Base-by-base conservation (phyloP, 2,329 filamentous ascomycete genomes). In the Pyricularia sp. region DNA sequence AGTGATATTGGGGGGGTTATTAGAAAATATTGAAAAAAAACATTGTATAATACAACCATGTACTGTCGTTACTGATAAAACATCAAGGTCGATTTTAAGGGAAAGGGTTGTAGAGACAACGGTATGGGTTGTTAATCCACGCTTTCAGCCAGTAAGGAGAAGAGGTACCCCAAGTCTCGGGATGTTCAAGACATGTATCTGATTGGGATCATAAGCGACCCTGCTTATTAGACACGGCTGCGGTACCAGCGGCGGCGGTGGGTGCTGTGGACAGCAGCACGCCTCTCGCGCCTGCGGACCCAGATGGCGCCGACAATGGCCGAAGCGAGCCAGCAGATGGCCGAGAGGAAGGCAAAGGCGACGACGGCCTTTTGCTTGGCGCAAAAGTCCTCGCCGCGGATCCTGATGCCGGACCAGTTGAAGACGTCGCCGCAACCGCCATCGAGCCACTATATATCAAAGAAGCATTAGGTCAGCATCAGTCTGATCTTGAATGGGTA, bases 261-360 rank as follows among this genome's bases (percentile, higher is more conserved):
- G 61, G 74, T 74, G 26, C 72, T 70, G 26, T 67, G 28, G 61
- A 50, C 63, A 23, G 70, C 69, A 11, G 66, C 68, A 1, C 70
- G 64, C 50, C 76, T 73, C 28, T 78, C 79, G 69, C 77, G 80
- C 70, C 79, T 79, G 70, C 79, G 82, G 25, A 84, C 80, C 84
- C 84, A 87, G 75, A 85, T 81, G 73, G 86, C 75, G 64, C 83
- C 86, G 63, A 92, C 75, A 25, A 90, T 74, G 20, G 84, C 84
- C 65, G 88, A 90, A 14, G 82, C 85, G 59, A 93, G 84, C 90
- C 90, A 93, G 75, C 88, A 82, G 72, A 91, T 83, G 69, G 89
- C 89, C 2, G 88, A 89, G 68, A 93, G 78, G 79, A 93, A 93
- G 66, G 84, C 81, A 75, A 93, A 93, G 4, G 90, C 90, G 73